A percentile compares a stretch with the other conserved stretches of the same genome.
Conservation (phyloP, 495 filamentous ascomycete species). For the Astrocystis sublimbata region DNA sequence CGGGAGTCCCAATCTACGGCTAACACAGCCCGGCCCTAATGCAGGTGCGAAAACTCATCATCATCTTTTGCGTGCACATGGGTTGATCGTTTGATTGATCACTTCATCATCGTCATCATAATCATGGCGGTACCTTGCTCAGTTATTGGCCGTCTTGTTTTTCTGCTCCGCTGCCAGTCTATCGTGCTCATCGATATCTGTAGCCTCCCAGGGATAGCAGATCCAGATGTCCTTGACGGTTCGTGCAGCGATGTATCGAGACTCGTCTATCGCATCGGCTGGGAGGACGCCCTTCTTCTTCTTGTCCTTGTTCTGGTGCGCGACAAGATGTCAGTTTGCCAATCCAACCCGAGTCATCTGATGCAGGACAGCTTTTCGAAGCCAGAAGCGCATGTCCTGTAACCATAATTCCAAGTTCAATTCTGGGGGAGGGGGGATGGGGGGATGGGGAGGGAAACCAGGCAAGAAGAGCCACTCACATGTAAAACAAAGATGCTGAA, state of each 20-base stretch:
- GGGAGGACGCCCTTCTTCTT: constrained; percentile 86
- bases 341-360: background rate
- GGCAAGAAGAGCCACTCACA: constrained; percentile 55
- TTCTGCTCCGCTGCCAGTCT: constrained; percentile 58
- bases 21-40: background rate
- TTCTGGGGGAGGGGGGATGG: background rate
- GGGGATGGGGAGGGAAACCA: background rate
- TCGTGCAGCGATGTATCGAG: constrained; percentile 79
- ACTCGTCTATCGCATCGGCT: constrained; percentile 70
- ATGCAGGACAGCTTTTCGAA: too few species aligned
- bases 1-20: too few species aligned
- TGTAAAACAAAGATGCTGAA: constrained; percentile 96
- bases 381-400: background rate
- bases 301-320: constrained; percentile 88
- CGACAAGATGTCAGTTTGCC: constrained; percentile 14
- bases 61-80: constrained; percentile 6
- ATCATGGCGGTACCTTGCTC: constrained; percentile 7
- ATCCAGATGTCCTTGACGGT: constrained; percentile 96
- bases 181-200: constrained; percentile 94
- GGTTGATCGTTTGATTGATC: background rate
- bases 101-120: background rate
- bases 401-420: background rate
- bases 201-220: constrained; percentile 99
- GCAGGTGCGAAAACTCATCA: background rate
- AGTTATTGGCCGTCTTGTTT: constrained; percentile 22